Base-by-base conservation (phyloP, 331 rosid genomes). In the Pyracantha coccinea region DNA sequence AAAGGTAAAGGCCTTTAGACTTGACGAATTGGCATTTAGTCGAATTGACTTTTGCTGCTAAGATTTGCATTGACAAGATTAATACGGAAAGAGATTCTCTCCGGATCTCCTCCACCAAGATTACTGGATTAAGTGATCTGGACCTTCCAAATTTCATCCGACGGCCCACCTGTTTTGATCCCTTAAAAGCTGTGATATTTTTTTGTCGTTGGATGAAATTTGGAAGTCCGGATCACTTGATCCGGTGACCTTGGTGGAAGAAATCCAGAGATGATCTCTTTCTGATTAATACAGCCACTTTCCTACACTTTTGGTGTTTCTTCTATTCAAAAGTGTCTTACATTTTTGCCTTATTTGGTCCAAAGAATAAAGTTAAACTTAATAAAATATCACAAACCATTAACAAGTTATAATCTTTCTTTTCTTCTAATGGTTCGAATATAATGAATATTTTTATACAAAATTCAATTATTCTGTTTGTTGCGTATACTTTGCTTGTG, bases 1-100 rank as follows among this genome's bases (percentile, higher is more conserved):
- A 33, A 35, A 0, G 44, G 44, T 35, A 0, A 35, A 35, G 44
- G 44, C 44, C 44, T 2, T 64, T 68, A 8, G 71, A 71, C 53
- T 32, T 73, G 58, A 29, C 47, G 19, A 41, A 59, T 52, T 79
- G 66, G 59, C 69, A 61, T 47, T 27, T 24, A 3, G 14, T 74
- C 52, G 54, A 47, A 16, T 77, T 78, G 55, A 57, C 71, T 16
- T 62, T 66, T 38, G 81, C 58, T 75, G 58, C 11, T 60, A 29
- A 47, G 44, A 70, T 59, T 57, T 77, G 72, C 78, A 53, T 35
- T 44, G 47, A 20, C 76, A 23, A 38, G 55, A 64, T 14, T n/a
- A 54, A 53, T 19, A 15, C 27, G 44, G 44, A 35, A 33, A 35
- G 0, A 35, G 44, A 35, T 35, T 0, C 0, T 35, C 12, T 35